Evolutionary conservation across 2,329 filamentous ascomycete species (phyloP).

Genomic region (Teratosphaeria nubilosa): DNA sequence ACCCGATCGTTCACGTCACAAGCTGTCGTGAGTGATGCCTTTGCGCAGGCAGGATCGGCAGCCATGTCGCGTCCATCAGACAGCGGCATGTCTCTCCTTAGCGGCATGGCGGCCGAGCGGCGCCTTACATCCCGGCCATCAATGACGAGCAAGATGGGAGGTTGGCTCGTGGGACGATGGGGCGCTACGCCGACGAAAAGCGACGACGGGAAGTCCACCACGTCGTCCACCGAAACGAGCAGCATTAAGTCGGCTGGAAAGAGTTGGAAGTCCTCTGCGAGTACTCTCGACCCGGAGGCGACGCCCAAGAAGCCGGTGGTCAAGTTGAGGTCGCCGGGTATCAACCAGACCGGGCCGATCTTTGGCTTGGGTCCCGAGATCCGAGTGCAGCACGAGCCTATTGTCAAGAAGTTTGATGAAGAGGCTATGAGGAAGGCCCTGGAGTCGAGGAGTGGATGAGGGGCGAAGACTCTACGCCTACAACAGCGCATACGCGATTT

Average conservation of each 20-base stretch:
- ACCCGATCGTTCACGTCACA: conserved; percentile 37
- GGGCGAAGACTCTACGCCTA: background rate
- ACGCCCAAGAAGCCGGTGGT: conserved; percentile 27
- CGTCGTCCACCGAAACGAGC: conserved; percentile 12
- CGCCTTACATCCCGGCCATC: conserved; percentile 8
- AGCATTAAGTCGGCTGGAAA: background rate
- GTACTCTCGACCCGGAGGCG: conserved; percentile 12
- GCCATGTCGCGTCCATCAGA: conserved; percentile 26
- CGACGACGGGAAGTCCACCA: conserved; percentile 3
- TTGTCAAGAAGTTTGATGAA: conserved; percentile 48
- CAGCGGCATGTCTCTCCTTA: conserved; percentile 20
- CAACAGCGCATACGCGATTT: no score
- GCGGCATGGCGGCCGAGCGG: conserved; percentile 24
- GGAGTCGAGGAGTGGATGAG: background rate
- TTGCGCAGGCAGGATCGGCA: conserved; percentile 24
- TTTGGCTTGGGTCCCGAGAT: conserved; percentile 56
- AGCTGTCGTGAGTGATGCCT: conserved; percentile 30
- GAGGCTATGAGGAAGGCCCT: conserved; percentile 42
- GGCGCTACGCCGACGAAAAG: conserved; percentile 39
- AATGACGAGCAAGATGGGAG: conserved; percentile 48
- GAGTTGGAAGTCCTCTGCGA: background rate
- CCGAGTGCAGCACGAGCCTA: conserved; percentile 41
- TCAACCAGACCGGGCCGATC: conserved; percentile 68
- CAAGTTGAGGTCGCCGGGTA: conserved; percentile 52
- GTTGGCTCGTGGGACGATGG: conserved; percentile 57